A percentile compares a stretch with the other conserved stretches of the same genome.
These are phyloP conservation scores for Conticribra guillardii DNA, from an alignment of 108 stramenopile genomes.

Conservation along the genomic window DNA sequence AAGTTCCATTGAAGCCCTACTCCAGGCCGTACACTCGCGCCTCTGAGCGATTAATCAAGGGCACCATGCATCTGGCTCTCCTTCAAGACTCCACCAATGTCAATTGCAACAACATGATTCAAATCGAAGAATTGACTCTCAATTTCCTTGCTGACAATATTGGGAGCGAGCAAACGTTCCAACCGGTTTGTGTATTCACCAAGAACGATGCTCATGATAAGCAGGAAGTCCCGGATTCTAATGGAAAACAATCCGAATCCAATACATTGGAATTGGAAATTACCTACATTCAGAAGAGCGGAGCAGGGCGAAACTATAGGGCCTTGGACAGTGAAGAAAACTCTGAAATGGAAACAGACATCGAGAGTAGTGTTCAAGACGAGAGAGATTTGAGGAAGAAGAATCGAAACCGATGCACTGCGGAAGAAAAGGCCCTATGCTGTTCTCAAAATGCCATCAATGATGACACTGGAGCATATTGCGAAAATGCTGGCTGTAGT, in stretches of 20 bases:
- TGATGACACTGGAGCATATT: neutral
- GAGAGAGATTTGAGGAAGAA: neutral
- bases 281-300: neutral
- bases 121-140: neutral
- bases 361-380: neutral
- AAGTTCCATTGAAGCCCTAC: neutral
- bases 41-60: neutral
- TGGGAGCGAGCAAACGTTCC: neutral
- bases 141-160: neutral
- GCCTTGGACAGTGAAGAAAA: neutral
- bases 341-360: neutral
- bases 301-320: neutral
- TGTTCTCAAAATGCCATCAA: slow-evolving; percentile 8
- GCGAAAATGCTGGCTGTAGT: neutral
- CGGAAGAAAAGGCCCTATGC: neutral
- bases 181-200: neutral
- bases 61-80: neutral
- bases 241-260: neutral
- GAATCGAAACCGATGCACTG: neutral
- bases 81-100: neutral
- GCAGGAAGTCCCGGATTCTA: neutral
- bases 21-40: neutral
- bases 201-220: neutral
- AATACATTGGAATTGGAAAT: neutral
- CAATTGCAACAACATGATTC: neutral